Percentiles rank a stretch among this genome's conserved stretches.
phyloP scores from a whole-genome alignment of 2,329 filamentous ascomycete species.

The Trichoderma hamatum region DNA sequence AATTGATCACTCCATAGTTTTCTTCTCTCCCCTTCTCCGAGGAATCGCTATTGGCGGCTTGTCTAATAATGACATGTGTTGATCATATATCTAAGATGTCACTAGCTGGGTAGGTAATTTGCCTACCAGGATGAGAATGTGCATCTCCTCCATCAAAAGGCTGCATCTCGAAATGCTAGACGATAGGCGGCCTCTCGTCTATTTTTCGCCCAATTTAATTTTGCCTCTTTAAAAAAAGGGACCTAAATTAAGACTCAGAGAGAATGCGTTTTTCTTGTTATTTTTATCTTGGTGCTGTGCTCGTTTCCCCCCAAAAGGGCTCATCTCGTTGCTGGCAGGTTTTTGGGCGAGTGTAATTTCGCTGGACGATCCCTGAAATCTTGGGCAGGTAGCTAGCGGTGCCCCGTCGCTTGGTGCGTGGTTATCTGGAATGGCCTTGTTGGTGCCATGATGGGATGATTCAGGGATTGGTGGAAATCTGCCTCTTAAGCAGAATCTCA shows the following conservation, averaged over 20 bases:
- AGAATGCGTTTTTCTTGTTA: not conserved
- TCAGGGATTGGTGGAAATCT: not conserved
- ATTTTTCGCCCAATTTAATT: not conserved
- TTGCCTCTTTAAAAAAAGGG: not conserved
- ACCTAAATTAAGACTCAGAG: not conserved
- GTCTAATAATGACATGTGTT: not conserved
- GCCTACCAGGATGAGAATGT: not conserved
- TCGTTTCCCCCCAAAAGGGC: not conserved
- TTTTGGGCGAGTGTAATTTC: slow-evolving; percentile 5
- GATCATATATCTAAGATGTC: not conserved
- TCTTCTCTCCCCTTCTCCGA: not conserved
- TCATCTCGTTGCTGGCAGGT: slow-evolving; percentile 15
- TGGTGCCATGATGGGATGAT: not conserved
- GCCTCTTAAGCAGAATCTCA: not conserved
- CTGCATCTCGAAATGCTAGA: not conserved
- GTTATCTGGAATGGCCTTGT: not conserved
- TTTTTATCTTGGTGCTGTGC: not conserved
- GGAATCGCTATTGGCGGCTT: not conserved
- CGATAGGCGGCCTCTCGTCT: slow-evolving; percentile 21
- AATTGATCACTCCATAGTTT: not conserved
- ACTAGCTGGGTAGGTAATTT: not conserved
- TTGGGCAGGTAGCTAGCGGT: slow-evolving; percentile 4
- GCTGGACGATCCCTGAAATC: slow-evolving; percentile 22
- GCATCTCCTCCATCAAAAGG: not conserved
- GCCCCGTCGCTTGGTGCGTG: not conserved